Evolutionary conservation across 345 rosid genomes (phyloP), one percentile per base, ranked within the genome.

Genomic region (Syzygium aqueum): DNA sequence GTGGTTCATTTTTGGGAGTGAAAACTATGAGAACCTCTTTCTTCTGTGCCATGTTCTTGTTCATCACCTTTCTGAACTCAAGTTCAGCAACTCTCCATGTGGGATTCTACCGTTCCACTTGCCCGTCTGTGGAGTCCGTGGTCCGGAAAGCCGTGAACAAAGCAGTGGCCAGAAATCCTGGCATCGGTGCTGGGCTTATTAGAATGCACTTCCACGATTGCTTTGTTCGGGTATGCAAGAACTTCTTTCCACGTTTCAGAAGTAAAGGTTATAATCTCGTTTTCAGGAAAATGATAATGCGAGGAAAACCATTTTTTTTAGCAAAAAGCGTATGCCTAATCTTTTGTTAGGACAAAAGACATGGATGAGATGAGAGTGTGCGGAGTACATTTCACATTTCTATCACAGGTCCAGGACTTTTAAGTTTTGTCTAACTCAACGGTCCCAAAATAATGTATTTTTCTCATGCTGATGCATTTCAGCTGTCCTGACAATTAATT

Each of bases 171-270:
- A 53, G 43, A 21, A 73, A 89, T 14, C 88, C 89, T 0, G 87
- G 88, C n/a, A 65, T 89, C 3, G 88, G 86, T 15, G 88, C 89
- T 14, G 91, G 89, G 19, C 73, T 89, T 6, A 54, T 89, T 11
- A 65, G 91, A 86, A 86, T 89, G 89, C 88, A 89, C 16, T 89
- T 89, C 89, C 89, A 89, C 33, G 91, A 89, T 52, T 87, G 91
- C 86, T 89, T 89, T 30, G 88, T 89, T 67, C 78, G 78, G 78
- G 23, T 67, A 67, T 8, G 78, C 12, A 16, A 8, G 78, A 2
- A 67, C 73, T 61, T n/a, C 17, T 61, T 61, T n/a, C 1, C 73
- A 12, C 33, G 8, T 33, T 67, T 67, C 46, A 0, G 43, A 65
- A 67, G 13, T 33, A 17, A 23, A 7, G 23, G 78, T 1, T 65